Evolutionary conservation across 73 alveolate species (phyloP).

Genomic region (Tetrahymena malaccensis): DNA sequence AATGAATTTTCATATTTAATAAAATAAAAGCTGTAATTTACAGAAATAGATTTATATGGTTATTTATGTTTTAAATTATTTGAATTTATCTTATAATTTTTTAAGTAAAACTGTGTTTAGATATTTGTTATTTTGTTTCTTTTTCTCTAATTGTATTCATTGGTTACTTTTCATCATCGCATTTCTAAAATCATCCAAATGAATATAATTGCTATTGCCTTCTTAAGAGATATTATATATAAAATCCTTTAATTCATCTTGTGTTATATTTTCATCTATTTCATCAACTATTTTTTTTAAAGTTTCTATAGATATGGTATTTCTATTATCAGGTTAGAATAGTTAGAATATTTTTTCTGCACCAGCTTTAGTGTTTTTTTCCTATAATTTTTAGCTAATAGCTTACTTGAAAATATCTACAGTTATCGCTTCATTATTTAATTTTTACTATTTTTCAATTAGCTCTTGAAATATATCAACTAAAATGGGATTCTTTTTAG

Average conservation of each 20-base stretch:
- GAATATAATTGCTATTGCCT: not conserved
- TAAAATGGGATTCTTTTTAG: not conserved
- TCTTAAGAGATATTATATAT: not conserved
- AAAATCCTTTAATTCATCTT: not conserved
- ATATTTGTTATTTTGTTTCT: too few relatives aligned
- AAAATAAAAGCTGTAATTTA: too few relatives aligned
- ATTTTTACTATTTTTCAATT: not conserved
- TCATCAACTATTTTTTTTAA: not conserved
- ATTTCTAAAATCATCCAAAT: not conserved
- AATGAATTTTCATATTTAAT: too few relatives aligned
- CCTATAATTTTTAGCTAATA: not conserved
- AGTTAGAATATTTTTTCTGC: not conserved
- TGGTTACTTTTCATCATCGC: not conserved
- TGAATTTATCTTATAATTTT: too few relatives aligned
- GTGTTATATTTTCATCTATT: not conserved
- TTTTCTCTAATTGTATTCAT: not conserved
- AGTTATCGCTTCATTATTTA: not conserved
- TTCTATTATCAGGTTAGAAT: not conserved
- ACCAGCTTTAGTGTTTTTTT: not conserved
- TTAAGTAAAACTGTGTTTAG: too few relatives aligned
- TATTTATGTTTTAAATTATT: too few relatives aligned
- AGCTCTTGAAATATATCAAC: not conserved
- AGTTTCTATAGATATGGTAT: not conserved
- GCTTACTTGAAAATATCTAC: not conserved
- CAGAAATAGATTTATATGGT: too few relatives aligned